Evolutionary conservation across 805 yeast genomes (phyloP).

Genomic region (Pichia californica): DNA sequence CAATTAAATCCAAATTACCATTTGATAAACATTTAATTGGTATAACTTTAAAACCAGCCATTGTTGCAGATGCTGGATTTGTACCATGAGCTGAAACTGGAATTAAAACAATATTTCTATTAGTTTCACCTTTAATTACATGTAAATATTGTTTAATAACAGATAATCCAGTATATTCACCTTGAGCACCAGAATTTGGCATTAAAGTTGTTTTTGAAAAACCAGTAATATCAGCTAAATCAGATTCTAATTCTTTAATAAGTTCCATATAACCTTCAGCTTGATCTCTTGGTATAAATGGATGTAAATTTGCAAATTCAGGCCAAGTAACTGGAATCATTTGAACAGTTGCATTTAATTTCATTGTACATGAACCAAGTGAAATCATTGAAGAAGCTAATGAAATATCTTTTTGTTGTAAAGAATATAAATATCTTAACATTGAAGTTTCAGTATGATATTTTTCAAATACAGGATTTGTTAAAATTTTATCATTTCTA

Average conservation of each 20-base stretch:
- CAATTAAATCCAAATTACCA: conserved; percentile 82
- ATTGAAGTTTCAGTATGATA: conserved; percentile 94
- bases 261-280: conserved; percentile 81
- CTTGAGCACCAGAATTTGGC: conserved; percentile 99
- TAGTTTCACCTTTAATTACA: conserved; percentile 58
- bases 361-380: conserved; percentile 97
- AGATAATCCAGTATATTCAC: conserved; percentile 91
- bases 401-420: conserved; percentile 86
- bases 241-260: conserved; percentile 70
- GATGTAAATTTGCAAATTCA: conserved; percentile 82
- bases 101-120: conserved; percentile 82
- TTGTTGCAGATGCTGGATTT: conserved; percentile 96
- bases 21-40: conserved; percentile 80
- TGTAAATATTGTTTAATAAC: conserved; percentile 71
- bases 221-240: conserved; percentile 88
- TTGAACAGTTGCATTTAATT: conserved; percentile 88
- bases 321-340: conserved; percentile 96
- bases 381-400: conserved; percentile 97
- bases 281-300: conserved; percentile 86
- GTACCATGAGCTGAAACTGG: conserved; percentile 99
- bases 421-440: conserved; percentile 79
- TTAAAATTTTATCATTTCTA: conserved; percentile 55
- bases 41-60: conserved; percentile 92
- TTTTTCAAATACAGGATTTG: conserved; percentile 73
- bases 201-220: conserved; percentile 84